Conservation (phyloP, 371 early-diverging fungal species). For the Apophysomyces variabilis region DNA sequence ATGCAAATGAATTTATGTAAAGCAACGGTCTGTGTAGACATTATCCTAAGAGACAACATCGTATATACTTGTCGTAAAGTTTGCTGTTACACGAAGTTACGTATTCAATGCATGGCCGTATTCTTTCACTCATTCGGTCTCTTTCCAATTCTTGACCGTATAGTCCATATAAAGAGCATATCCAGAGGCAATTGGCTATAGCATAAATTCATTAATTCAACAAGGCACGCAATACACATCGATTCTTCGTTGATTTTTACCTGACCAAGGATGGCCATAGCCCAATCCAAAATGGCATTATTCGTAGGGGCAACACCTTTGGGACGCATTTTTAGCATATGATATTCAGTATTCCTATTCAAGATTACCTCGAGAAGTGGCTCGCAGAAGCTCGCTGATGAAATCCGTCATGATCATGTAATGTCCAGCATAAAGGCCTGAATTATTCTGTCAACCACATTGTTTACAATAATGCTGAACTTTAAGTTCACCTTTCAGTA, state of each 20-base stretch:
- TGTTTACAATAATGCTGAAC: background rate
- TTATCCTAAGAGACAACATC: too few species aligned
- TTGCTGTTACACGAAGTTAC: too few species aligned
- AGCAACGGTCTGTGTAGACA: too few species aligned
- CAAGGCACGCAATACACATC: too few species aligned
- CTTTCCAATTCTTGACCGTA: constrained; percentile 29
- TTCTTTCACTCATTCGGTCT: background rate
- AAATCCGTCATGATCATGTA: constrained; percentile 61
- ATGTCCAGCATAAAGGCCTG: constrained; percentile 42
- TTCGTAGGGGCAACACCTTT: constrained; percentile 51
- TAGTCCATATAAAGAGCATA: constrained; percentile 53
- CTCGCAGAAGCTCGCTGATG: constrained; percentile 52
- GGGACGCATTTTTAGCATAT: background rate
- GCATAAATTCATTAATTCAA: constrained; percentile 11
- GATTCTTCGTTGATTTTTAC: constrained; percentile 19
- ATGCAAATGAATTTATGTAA: too few species aligned
- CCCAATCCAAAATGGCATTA: constrained; percentile 43
- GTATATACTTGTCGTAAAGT: too few species aligned
- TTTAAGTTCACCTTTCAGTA: constrained; percentile 47
- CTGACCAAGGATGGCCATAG: constrained; percentile 44
- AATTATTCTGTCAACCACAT: background rate
- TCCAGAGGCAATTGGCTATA: constrained; percentile 46
- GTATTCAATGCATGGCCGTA: too few species aligned
- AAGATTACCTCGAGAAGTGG: constrained; percentile 45
- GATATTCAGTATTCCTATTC: background rate